Evolutionary conservation across 2,329 filamentous ascomycete genomes (phyloP).

Genomic region (Onygenales sp.): DNA sequence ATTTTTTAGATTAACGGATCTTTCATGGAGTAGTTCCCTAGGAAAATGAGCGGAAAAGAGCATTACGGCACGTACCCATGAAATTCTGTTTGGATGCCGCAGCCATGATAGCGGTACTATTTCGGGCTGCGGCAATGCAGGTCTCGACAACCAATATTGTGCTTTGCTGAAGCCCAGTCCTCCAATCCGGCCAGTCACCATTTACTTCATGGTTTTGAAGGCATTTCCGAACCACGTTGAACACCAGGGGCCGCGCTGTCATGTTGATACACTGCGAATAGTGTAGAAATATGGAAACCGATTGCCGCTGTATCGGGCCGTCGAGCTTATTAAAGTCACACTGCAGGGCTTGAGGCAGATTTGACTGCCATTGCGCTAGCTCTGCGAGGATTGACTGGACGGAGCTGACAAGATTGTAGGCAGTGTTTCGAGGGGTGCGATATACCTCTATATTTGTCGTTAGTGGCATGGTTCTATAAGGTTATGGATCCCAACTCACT

Average conservation of each 20-base stretch:
- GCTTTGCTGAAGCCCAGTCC: conserved; percentile 37
- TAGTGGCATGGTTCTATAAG: conserved; percentile 4
- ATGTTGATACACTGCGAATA: conserved; percentile 52
- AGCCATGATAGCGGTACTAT: conserved; percentile 41
- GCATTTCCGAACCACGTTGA: conserved; percentile 44
- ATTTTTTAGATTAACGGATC: background rate
- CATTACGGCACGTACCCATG: conserved; percentile 31
- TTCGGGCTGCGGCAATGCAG: conserved; percentile 42
- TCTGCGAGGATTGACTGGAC: conserved; percentile 43
- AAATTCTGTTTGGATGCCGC: conserved; percentile 41
- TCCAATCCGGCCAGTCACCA: conserved; percentile 30
- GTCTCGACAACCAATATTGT: conserved; percentile 45
- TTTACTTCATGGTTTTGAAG: conserved; percentile 29
- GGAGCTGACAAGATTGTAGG: conserved; percentile 39
- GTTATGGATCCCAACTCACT: conserved; percentile 10
- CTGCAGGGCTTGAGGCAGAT: conserved; percentile 39
- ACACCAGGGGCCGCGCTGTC: conserved; percentile 45
- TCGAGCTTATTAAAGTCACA: conserved; percentile 40
- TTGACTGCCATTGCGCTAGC: conserved; percentile 41
- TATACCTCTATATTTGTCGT: conserved; percentile 34
- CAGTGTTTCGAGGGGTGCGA: conserved; percentile 38
- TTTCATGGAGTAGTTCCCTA: background rate
- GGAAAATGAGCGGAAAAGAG: background rate
- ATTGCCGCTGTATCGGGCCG: conserved; percentile 37
- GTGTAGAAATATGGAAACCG: conserved; percentile 44